phyloP scores from a whole-genome alignment of 2,329 filamentous ascomycete species.

The Herpotrichia juniperi region DNA sequence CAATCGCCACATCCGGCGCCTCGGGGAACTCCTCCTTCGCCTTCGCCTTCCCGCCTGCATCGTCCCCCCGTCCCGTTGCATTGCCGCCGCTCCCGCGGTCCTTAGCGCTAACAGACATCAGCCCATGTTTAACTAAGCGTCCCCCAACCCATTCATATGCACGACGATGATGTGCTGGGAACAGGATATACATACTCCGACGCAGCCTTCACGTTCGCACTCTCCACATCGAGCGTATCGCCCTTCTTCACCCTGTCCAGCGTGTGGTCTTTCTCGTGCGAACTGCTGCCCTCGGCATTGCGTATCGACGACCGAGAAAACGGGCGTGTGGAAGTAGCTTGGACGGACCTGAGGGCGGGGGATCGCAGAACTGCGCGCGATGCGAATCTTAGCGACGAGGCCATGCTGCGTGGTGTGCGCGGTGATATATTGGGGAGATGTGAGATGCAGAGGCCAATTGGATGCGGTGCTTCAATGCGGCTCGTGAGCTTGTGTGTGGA shows the following conservation, averaged over 20 bases:
- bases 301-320: background rate
- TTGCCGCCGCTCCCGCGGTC: conserved; percentile 39
- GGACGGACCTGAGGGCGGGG: background rate
- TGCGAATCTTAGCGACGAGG: too few species aligned
- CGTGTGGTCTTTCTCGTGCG: conserved; percentile 19
- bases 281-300: background rate
- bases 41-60: conserved; percentile 42
- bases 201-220: conserved; percentile 32
- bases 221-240: conserved; percentile 43
- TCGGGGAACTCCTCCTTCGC: conserved; percentile 57
- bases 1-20: conserved; percentile 53
- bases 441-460: background rate
- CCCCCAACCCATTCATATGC: background rate
- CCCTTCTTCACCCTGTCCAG: conserved; percentile 37
- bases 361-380: background rate
- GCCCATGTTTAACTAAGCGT: background rate
- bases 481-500: too few species aligned
- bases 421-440: background rate
- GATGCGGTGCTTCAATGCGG: too few species aligned
- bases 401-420: background rate
- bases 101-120: background rate
- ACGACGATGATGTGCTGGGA: background rate
- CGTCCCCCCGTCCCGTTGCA: conserved; percentile 48
- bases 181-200: conserved; percentile 10
- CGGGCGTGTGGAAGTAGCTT: conserved; percentile 9